Evolutionary conservation across 129 eudicot species (phyloP).

Genomic region (Cynara cardunculus): DNA sequence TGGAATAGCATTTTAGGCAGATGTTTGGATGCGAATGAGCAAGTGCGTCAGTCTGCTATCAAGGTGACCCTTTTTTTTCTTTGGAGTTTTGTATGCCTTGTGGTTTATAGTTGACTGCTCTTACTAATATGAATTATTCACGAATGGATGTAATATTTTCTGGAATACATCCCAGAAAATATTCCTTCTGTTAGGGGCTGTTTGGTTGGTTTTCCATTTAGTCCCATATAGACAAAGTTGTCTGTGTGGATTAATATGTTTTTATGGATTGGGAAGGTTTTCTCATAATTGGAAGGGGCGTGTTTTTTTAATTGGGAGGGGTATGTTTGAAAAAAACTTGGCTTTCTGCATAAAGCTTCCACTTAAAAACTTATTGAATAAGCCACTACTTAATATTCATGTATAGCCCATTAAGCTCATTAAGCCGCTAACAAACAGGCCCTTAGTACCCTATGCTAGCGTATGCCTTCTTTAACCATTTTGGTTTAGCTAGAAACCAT

Average conservation of each 20-base stretch:
- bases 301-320: too few species aligned
- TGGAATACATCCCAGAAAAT: background rate
- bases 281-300: too few species aligned
- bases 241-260: too few species aligned
- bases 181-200: background rate
- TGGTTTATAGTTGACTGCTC: slow-evolving; percentile 1
- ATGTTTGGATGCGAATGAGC: slow-evolving; percentile 78
- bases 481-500: background rate
- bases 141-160: background rate
- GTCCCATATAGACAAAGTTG: too few species aligned
- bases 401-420: too few species aligned
- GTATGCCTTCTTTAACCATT: background rate
- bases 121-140: background rate
- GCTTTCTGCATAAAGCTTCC: too few species aligned
- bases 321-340: too few species aligned
- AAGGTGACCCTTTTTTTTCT: slow-evolving; percentile 44
- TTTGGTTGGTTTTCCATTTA: too few species aligned
- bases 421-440: too few species aligned
- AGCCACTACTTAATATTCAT: too few species aligned
- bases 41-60: slow-evolving; percentile 78
- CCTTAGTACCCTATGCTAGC: background rate
- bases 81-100: background rate
- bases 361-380: too few species aligned
- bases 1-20: slow-evolving; percentile 85
- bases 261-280: too few species aligned